Evolutionary conservation across 805 yeast species (phyloP), one percentile per base, ranked within the genome.

Genomic region (Yamadazyma scolyti): DNA sequence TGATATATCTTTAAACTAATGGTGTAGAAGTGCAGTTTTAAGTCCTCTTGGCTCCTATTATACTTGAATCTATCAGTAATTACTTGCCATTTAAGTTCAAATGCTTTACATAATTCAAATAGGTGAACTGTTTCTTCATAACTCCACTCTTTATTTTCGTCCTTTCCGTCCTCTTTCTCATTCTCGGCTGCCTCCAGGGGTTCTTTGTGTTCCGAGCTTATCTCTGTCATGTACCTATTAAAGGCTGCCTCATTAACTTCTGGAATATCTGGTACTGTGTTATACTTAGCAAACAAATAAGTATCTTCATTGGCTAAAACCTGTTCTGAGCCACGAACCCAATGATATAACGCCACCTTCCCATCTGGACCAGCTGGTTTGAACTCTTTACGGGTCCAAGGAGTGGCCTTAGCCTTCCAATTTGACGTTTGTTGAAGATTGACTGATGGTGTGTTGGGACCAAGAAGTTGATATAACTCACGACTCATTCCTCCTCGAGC

Each of bases 391-490:
- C 76, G 66, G 1, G 75, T 71, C 99, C 99, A 93, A 1, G 96
- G 88, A 0, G 93, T 72, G 0, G 86, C 82, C 39, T 77, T 81
- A 12, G 73, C 66, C 36, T 75, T 75, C 31, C 85, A 67, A 73
- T 34, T 41, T 23, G 44, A 35, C 4, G 48, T 23, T 14, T 43
- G 43, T 3, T 50, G 28, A n/a, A 66, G 34, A 34, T 41, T 56
- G n/a, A 65, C 75, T 0, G 97, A 89, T 1, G 98, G 96, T 2
- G 95, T 78, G 54, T 87, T 87, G 23, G 93, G 89, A 4, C 99
- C 98, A 23, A 93, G 65, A 31, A 94, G 68, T 42, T 82, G 83
- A 56, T 82, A 89, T 32, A 93, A 65, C 54, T 93, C 98, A 44
- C 97, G 73, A 40, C 85, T 89, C 76, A 90, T 82, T 16, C 95